These are phyloP conservation scores for Corymbia citriodora DNA, from an alignment of 441 rosid species.

Conservation along the genomic window DNA sequence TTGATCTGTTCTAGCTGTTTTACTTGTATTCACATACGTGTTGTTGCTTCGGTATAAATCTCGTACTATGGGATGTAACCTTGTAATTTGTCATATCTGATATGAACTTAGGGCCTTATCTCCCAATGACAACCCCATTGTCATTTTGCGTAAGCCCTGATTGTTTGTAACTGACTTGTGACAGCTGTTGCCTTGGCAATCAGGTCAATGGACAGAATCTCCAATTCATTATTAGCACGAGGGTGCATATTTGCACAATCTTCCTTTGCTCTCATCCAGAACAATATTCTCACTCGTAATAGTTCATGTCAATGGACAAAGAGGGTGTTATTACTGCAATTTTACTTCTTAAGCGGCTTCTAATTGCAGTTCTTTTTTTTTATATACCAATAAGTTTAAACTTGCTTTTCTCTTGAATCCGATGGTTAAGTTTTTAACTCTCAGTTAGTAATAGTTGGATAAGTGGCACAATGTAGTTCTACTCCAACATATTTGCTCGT, in stretches of 20 bases:
- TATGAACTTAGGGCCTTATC: background rate
- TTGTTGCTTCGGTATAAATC: background rate
- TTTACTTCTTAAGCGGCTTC: no score
- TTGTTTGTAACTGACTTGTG: background rate
- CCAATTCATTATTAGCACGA: background rate
- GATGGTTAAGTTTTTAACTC: background rate
- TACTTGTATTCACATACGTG: background rate
- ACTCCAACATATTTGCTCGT: background rate
- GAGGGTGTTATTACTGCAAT: background rate
- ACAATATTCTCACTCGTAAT: background rate
- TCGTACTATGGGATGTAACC: background rate
- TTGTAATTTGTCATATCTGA: background rate
- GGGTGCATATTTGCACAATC: background rate
- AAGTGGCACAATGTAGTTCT: background rate
- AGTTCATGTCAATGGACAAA: background rate
- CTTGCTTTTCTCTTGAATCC: background rate
- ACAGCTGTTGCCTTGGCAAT: background rate
- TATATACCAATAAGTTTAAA: no score
- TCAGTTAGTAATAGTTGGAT: background rate
- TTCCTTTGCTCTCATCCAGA: background rate
- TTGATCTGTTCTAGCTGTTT: background rate
- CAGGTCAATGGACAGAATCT: background rate
- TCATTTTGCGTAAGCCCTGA: background rate
- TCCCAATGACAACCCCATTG: background rate
- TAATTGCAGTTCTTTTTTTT: no score